These are phyloP conservation scores for Heterobasidion irregulare DNA, from an alignment of 1,284 basidiomycete species.

Conservation along the genomic window DNA sequence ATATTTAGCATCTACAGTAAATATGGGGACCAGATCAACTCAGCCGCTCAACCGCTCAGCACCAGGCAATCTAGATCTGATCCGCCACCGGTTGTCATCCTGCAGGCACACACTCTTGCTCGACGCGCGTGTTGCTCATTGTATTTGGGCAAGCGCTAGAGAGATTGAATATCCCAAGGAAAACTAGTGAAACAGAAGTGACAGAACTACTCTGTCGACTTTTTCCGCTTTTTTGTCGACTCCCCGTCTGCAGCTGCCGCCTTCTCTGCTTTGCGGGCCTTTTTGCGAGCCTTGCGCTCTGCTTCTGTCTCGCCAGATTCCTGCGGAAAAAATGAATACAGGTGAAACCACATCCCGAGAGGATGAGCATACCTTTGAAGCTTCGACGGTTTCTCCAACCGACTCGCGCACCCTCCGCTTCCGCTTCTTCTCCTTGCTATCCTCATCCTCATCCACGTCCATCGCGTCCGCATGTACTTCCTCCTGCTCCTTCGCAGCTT, in stretches of 20 bases:
- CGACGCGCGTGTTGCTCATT: too few relatives aligned
- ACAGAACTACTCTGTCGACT: conserved; percentile 36
- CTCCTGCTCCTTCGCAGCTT: conserved; percentile 30
- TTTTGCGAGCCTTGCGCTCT: conserved; percentile 65
- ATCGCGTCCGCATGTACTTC: conserved; percentile 29
- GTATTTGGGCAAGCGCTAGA: too few relatives aligned
- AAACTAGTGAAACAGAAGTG: background rate
- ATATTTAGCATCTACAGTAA: too few relatives aligned
- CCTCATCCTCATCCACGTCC: conserved; percentile 34
- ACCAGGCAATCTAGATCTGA: too few relatives aligned
- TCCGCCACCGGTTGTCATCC: too few relatives aligned
- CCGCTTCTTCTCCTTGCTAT: conserved; percentile 63
- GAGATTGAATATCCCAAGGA: background rate
- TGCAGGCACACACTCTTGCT: too few relatives aligned
- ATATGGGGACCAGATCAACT: too few relatives aligned
- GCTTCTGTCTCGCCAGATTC: conserved; percentile 47
- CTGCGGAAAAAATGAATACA: conserved; percentile 1
- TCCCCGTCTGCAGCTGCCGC: conserved; percentile 38
- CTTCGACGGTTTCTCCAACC: conserved; percentile 17
- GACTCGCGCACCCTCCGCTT: conserved; percentile 59
- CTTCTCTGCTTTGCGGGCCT: conserved; percentile 67
- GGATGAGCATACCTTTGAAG: conserved; percentile 25
- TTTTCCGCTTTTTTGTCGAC: conserved; percentile 68
- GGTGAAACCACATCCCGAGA: background rate
- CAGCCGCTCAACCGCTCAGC: too few relatives aligned